Conservation (phyloP, 495 filamentous ascomycete species). For the Penicillium steckii region DNA sequence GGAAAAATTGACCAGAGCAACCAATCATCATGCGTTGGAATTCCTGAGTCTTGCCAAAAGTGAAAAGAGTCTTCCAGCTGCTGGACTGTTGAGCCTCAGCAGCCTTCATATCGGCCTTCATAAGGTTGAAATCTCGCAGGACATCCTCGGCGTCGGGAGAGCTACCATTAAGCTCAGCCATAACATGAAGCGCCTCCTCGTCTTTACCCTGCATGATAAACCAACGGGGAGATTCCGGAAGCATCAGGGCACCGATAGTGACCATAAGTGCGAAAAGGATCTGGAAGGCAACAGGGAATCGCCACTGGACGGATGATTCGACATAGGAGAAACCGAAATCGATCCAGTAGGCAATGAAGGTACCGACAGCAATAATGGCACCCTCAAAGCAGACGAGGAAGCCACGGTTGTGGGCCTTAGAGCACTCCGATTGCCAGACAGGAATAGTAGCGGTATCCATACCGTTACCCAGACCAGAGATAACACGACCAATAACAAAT, state of each 20-base stretch:
- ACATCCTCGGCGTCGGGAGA: conserved; percentile 29
- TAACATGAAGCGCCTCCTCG: conserved; percentile 60
- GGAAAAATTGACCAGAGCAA: conserved; percentile 62
- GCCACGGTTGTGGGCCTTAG: conserved; percentile 69
- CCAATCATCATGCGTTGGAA: conserved; percentile 45
- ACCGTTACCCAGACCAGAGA: conserved; percentile 73
- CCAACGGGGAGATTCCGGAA: conserved; percentile 79
- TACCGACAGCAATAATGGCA: conserved; percentile 74
- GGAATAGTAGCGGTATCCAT: conserved; percentile 76
- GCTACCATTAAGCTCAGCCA: conserved; percentile 53
- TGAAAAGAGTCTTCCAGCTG: conserved; percentile 37
- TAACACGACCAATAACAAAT: conserved; percentile 68
- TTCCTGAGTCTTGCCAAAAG: conserved; percentile 44
- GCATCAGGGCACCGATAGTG: conserved; percentile 52
- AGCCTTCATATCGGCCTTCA: conserved; percentile 37
- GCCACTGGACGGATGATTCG: conserved; percentile 47
- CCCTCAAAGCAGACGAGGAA: conserved; percentile 83
- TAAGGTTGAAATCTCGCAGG: conserved; percentile 47
- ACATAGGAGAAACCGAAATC: conserved; percentile 72
- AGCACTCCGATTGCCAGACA: conserved; percentile 75
- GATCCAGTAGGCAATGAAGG: conserved; percentile 78
- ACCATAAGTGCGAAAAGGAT: conserved; percentile 67
- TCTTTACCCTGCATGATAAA: conserved; percentile 62
- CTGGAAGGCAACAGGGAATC: conserved; percentile 78
- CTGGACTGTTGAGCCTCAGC: conserved; percentile 31